These are phyloP conservation scores for Collariella sp. DNA, from an alignment of 495 filamentous ascomycete genomes.

Conservation along the genomic window DNA sequence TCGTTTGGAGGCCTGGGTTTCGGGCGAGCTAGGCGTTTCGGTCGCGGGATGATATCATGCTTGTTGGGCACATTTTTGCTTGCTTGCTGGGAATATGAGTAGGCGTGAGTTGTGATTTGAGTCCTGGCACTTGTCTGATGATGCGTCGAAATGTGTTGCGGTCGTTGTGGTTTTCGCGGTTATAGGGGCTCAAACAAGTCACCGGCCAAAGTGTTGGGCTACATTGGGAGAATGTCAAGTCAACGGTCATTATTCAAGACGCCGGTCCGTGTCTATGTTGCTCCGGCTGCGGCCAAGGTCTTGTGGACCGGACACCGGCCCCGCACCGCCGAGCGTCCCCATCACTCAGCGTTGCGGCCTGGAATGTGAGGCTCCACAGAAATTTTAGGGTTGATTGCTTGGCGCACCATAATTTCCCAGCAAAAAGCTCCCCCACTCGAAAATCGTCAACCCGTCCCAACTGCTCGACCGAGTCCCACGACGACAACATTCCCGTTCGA, in stretches of 20 bases:
- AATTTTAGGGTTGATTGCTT: slow-evolving; percentile 25
- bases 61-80: background rate
- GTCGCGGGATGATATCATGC: slow-evolving; percentile 19
- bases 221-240: too few relatives aligned
- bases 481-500: slow-evolving; percentile 27
- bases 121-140: background rate
- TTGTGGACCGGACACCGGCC: background rate
- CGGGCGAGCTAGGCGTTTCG: slow-evolving; percentile 9
- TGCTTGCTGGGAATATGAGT: background rate
- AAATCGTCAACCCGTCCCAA: slow-evolving; percentile 14
- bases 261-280: too few relatives aligned
- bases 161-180: too few relatives aligned
- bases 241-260: too few relatives aligned
- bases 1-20: slow-evolving; percentile 7
- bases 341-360: slow-evolving; percentile 16
- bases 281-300: too few relatives aligned
- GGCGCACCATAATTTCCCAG: slow-evolving; percentile 29
- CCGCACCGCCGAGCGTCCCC: background rate
- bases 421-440: slow-evolving; percentile 26
- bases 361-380: slow-evolving; percentile 11
- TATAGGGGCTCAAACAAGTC: too few relatives aligned
- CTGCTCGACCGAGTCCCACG: slow-evolving; percentile 20
- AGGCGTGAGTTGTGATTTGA: background rate
- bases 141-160: too few relatives aligned
- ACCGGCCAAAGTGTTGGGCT: too few relatives aligned